Conservation (phyloP, 73 alveolate species). For the Symbiodinium pilosum region DNA sequence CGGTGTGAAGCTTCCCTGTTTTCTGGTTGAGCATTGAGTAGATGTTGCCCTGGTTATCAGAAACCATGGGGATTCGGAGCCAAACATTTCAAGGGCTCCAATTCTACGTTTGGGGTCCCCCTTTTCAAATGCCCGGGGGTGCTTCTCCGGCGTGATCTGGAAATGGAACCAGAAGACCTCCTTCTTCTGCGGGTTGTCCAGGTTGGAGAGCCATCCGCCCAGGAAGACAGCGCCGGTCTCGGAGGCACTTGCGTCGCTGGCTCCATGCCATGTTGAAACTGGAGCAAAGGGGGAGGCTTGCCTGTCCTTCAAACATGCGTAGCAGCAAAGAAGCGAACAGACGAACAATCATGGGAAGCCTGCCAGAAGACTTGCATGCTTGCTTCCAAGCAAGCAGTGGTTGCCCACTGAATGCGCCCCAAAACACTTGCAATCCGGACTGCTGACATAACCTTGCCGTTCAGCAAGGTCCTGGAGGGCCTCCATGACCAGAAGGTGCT, state of each 20-base stretch:
- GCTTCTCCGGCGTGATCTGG: background rate
- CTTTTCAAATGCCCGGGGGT: background rate
- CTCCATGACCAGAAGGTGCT: background rate
- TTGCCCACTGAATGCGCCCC: constrained; percentile 57
- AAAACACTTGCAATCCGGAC: background rate
- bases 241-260: constrained; percentile 37
- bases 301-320: background rate
- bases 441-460: background rate
- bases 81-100: background rate
- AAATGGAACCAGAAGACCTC: background rate
- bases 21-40: background rate
- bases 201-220: constrained; percentile 43
- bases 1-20: background rate
- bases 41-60: background rate
- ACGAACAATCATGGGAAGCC: background rate
- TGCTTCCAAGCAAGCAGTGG: constrained; percentile 4
- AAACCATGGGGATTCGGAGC: background rate
- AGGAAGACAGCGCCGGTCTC: background rate
- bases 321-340: background rate
- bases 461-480: background rate
- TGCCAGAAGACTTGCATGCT: constrained; percentile 6
- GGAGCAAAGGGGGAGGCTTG: background rate
- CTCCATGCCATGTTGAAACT: background rate
- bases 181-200: background rate
- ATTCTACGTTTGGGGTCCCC: background rate